Conservation (phyloP, 2,329 filamentous ascomycete species). For the Aspergillus ochraceoroseus region DNA sequence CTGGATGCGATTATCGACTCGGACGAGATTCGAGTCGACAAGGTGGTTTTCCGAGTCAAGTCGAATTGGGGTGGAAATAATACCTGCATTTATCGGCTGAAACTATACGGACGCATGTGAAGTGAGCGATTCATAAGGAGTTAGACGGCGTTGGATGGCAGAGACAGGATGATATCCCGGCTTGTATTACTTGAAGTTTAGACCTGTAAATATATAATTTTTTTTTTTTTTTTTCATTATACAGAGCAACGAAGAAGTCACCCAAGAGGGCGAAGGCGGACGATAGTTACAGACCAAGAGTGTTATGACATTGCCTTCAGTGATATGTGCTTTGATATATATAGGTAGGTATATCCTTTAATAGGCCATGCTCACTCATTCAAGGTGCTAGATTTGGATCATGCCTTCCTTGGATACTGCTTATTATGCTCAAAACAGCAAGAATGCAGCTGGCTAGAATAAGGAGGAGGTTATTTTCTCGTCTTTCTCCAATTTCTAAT, state of each 20-base stretch:
- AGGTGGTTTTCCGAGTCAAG: slow-evolving; percentile 41
- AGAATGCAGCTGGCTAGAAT: no score
- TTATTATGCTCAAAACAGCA: no score
- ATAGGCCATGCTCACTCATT: slow-evolving; percentile 34
- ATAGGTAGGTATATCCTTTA: no score
- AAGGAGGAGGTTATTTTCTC: no score
- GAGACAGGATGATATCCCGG: slow-evolving; percentile 6
- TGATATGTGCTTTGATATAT: no score
- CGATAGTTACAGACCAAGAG: no score
- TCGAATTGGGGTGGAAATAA: slow-evolving; percentile 44
- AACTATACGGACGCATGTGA: slow-evolving; percentile 39
- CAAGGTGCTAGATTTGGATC: slow-evolving; percentile 81
- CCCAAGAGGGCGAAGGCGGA: slow-evolving; percentile 43
- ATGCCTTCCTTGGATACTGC: no score
- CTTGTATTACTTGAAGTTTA: neutral
- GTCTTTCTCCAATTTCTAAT: no score
- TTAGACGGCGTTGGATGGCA: slow-evolving; percentile 4
- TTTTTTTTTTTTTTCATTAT: neutral
- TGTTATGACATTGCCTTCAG: slow-evolving; percentile 83
- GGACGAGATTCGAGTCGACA: slow-evolving; percentile 34
- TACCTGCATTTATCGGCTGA: slow-evolving; percentile 47
- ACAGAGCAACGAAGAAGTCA: slow-evolving; percentile 47
- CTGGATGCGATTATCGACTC: slow-evolving; percentile 39
- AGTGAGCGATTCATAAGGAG: neutral
- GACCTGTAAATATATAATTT: neutral